Base-by-base conservation (phyloP, 768 basidiomycete genomes). In the Tulasnella sp. region DNA sequence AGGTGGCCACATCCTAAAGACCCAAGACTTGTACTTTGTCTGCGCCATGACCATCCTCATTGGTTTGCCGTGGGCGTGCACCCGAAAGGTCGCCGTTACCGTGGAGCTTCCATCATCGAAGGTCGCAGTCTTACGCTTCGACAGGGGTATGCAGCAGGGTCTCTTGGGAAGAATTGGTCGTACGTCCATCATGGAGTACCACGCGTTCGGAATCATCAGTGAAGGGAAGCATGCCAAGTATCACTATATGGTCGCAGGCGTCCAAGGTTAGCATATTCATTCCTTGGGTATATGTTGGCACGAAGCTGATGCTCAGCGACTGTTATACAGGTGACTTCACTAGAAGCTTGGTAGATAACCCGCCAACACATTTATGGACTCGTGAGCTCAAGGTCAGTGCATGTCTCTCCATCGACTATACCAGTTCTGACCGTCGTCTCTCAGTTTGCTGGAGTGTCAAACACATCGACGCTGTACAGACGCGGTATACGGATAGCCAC, bases 81-180 rank as follows among this genome's bases (percentile, higher is more conserved):
- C 86, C 32, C 76, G 87, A 47, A 79, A 84, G 69, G 87, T 87
- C 7, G 73, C 73, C 43, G 82, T 88, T 27, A 85, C 86, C 60
- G 80, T 89, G 53, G 85, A 88, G 67, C 74, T 88, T 61, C 86
- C 86, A 29, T 88, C 86, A 13, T 76, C 82, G 17, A 88, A 88
- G 68, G 86, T 86, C 5, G 87, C 85, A 4, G 76, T 89, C 62
- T 75, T 89, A 65, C 84, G 85, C 30, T 88, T 89, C 72, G 75
- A 81, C 70, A 80, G 86, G 65, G 86, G 87, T 52, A 88, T 89
- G 85, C 86, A 88, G 68, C 87, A 88, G 68, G 86, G 86, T 59
- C 75, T 89, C 27, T 75, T 88, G 32, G 82, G 82, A 21, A 80
- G 86, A 58, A 78, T 88, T 72, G 84, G 84, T 63, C 83, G 85